Evolutionary conservation across 257 asterid species (phyloP), one percentile per base, ranked within the genome.

Genomic region (Capsicum rhomboideum): DNA sequence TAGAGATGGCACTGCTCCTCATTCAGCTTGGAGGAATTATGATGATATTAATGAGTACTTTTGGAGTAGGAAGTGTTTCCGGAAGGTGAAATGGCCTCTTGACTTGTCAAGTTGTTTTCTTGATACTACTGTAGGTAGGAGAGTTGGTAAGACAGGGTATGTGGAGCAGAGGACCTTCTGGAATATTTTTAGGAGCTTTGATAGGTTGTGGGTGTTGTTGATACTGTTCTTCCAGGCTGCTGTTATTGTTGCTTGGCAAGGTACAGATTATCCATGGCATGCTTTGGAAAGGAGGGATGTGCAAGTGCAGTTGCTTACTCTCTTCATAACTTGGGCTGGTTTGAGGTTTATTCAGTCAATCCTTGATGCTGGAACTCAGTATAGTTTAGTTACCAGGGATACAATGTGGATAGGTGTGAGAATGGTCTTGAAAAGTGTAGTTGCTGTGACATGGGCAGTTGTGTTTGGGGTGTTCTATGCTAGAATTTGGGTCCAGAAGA

Each of bases 311-410:
- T 86, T 94, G 90, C 95, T 96, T 63, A 93, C 99, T 0, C 68
- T 96, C 64, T 94, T 96, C 87, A 93, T 96, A 69, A 96, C 99
- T 3, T 96, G 99, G 99, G 85, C 98, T 37, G 99, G 96, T 61
- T 86, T 96, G 81, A 96, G 99, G 91, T 91, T 96, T 71, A 78
- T 90, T 84, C 99, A 96, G 71, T 89, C 97, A 4, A 88, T 96
- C 85, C 97, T 96, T 87, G 99, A 96, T 89, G 98, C 98, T 29
- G 98, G 99, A 29, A 96, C 98, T n/a, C 99, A 96, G 86, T 96
- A 94, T 84, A 96, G 98, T 88, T 90, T 94, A 86, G 98, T 96
- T 20, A 86, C 95, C 18, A 87, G 92, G 89, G 99, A 94, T 67
- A 92, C 94, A 1, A 89, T 91, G 88, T 85, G 91, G 95, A 84